Evolutionary conservation across 352 stramenopile genomes (phyloP).

Genomic region (Globisporangium sylvaticum): DNA sequence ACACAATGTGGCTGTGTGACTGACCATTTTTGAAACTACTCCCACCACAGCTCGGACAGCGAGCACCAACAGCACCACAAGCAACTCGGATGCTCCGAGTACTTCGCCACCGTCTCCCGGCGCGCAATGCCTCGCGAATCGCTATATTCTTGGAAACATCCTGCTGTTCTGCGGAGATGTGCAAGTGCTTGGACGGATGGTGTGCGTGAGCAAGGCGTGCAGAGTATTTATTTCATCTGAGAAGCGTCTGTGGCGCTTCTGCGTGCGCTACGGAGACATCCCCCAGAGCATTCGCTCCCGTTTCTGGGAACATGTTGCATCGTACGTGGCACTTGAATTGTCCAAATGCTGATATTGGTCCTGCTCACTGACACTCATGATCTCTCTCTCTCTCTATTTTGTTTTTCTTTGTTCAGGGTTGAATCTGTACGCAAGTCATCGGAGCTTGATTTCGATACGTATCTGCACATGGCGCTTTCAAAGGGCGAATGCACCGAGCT

Average conservation of each 20-base stretch:
- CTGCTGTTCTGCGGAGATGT: slow-evolving; percentile 67
- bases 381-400: neutral
- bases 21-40: neutral
- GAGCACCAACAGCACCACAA: slow-evolving; percentile 18
- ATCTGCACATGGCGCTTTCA: slow-evolving; percentile 79
- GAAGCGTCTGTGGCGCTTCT: slow-evolving; percentile 71
- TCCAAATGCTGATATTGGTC: neutral
- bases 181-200: slow-evolving; percentile 37
- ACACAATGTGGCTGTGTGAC: too few species aligned
- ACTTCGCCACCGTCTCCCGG: slow-evolving; percentile 4
- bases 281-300: slow-evolving; percentile 47
- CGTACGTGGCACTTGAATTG: slow-evolving; percentile 15
- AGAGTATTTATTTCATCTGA: slow-evolving; percentile 65
- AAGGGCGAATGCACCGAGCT: slow-evolving; percentile 82
- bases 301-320: slow-evolving; percentile 69
- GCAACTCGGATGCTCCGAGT: slow-evolving; percentile 7
- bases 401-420: slow-evolving; percentile 3
- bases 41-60: slow-evolving; percentile 14
- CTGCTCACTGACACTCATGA: neutral
- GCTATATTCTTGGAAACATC: slow-evolving; percentile 73
- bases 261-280: slow-evolving; percentile 73
- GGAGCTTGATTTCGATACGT: slow-evolving; percentile 80
- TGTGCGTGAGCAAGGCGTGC: slow-evolving; percentile 51
- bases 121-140: slow-evolving; percentile 49
- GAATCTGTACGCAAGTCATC: slow-evolving; percentile 43